A percentile compares a stretch with the other conserved stretches of the same genome.
Conservation (phyloP, 495 filamentous ascomycete species). For the Neurospora intermedia region DNA sequence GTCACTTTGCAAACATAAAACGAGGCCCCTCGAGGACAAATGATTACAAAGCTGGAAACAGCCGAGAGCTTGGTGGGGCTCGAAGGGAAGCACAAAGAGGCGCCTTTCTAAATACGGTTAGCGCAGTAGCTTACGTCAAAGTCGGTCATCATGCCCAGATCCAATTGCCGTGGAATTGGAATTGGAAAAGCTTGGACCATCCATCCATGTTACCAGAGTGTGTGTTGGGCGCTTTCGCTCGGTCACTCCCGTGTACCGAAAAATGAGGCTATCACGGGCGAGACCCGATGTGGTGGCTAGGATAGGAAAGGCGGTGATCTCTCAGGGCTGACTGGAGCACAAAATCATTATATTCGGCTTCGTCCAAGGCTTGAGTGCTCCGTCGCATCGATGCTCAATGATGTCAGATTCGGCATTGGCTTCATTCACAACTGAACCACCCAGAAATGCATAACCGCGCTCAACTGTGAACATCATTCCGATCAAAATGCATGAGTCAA, state of each 20-base stretch:
- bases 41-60: not conserved
- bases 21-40: not conserved
- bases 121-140: constrained; percentile 11
- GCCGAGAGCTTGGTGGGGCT: not conserved
- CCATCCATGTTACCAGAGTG: not conserved
- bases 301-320: not conserved
- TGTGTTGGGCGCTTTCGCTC: not conserved
- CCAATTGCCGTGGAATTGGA: not conserved
- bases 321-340: not conserved
- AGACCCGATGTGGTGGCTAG: not conserved
- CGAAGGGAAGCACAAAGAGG: not conserved
- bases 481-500: no score
- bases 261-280: not conserved
- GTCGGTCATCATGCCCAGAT: constrained; percentile 8
- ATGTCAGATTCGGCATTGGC: no score
- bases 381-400: no score
- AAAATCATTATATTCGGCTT: no score
- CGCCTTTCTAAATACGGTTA: constrained; percentile 1
- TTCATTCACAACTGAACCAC: no score
- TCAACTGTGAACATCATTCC: no score
- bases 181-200: not conserved
- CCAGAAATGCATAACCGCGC: no score
- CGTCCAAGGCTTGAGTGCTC: no score
- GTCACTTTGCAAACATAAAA: not conserved
- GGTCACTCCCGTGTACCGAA: not conserved